Base-by-base conservation (phyloP, 495 filamentous ascomycete genomes). In the Tuber indicum region DNA sequence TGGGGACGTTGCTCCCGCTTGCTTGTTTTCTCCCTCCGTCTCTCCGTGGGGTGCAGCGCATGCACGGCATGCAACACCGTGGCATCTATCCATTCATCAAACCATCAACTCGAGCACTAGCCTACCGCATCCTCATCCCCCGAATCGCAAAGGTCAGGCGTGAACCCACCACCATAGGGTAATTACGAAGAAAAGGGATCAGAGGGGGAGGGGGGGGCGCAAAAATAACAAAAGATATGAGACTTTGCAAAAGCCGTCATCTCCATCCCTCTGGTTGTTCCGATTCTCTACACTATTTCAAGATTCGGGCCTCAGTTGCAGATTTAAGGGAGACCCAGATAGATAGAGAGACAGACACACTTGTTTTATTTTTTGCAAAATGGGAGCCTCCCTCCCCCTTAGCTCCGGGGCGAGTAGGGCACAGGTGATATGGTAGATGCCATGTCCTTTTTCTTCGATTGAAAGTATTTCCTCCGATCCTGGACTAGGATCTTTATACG, bases 401-500 rank as follows among this genome's bases (percentile, higher is more conserved):
- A 3, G 9, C 4, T 17, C 14, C 12, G 4, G n/a, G 58, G 14
- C 17, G 58, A 36, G 58, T 6, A 36, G 26, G 3, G 3, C 19
- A 49, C 5, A 23, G 19, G 6, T 26, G n/a, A 26, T 52, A 52
- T 62, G 36, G 58, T 36, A 66, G 58, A 66, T 66, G 58, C 26
- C 58, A 66, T 66, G 26, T 5, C 32, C 17, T 66, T 41, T 36
- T 66, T 36, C 58, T 19, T 17, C 58, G 58, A 66, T 66, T 66
- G 26, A 66, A 36, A 36, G 58, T 36, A 66, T 66, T 66, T 66
- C 58, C 58, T 19, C 58, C 58, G 58, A 66, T 66, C 58, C 16
- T 32, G 47, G 49, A 42, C 46, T 70, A 10, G 74, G 32, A 42
- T 75, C 17, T 75, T 75, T 75, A 66, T 49, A n/a, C 21, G 62